Evolutionary conservation across 306 rosid genomes (phyloP).

Genomic region (Fragaria ananassa): DNA sequence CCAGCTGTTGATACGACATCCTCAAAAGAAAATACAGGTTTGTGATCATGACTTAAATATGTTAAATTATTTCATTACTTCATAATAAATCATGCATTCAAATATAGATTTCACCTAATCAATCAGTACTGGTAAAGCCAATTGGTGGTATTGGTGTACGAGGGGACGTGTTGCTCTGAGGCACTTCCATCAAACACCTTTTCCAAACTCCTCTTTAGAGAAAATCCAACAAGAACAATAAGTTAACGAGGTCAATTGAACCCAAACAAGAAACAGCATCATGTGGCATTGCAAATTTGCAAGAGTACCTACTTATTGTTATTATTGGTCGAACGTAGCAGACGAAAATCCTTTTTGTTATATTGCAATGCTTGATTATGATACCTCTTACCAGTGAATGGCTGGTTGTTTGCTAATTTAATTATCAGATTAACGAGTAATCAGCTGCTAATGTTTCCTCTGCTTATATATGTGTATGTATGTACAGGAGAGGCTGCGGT

Average conservation of each 20-base stretch:
- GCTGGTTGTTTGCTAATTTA: background rate
- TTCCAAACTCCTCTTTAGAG: background rate
- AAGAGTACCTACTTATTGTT: background rate
- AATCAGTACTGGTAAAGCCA: background rate
- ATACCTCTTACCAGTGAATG: background rate
- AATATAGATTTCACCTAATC: background rate
- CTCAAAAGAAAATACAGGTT: background rate
- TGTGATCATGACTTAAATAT: background rate
- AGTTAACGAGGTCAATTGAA: background rate
- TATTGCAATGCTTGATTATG: background rate
- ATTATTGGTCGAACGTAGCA: background rate
- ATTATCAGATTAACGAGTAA: background rate
- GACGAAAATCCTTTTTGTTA: background rate
- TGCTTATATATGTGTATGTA: background rate
- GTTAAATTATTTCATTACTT: background rate
- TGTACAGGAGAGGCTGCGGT: slow-evolving; percentile 26
- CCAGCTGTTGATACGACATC: background rate
- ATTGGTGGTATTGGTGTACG: background rate
- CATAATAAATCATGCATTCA: background rate
- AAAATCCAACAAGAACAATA: background rate
- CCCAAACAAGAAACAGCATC: background rate
- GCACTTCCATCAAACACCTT: background rate
- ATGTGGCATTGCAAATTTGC: background rate
- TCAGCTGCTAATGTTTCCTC: background rate
- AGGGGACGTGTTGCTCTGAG: background rate